phyloP scores from a whole-genome alignment of 441 rosid species.

The Syzygium syzygioides region DNA sequence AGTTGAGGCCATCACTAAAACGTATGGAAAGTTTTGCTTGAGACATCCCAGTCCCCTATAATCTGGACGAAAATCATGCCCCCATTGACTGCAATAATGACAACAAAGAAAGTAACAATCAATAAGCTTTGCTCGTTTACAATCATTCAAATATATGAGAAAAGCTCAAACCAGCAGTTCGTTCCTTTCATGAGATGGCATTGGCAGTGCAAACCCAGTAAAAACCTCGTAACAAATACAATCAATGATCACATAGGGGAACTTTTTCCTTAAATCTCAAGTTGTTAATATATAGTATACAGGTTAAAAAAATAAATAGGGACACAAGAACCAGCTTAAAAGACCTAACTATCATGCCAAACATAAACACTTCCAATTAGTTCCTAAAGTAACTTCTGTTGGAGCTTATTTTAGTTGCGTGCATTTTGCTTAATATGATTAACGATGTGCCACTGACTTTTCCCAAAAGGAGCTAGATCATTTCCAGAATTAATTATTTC shows the following conservation, averaged over 20 bases:
- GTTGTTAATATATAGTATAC: too few species aligned
- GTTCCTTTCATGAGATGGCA: background rate
- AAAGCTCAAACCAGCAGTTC: background rate
- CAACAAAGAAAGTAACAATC: background rate
- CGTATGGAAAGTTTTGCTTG: conserved; percentile 65
- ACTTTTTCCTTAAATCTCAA: too few species aligned
- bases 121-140: background rate
- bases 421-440: background rate
- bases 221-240: background rate
- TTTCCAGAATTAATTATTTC: background rate
- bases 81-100: conserved; percentile 69
- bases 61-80: conserved; percentile 94
- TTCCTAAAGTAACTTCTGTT: background rate
- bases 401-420: background rate
- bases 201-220: background rate
- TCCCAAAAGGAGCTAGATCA: background rate
- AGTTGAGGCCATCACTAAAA: conserved; percentile 77
- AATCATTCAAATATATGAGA: background rate
- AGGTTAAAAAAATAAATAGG: too few species aligned
- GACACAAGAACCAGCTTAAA: too few species aligned
- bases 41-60: conserved; percentile 79
- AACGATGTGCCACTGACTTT: too few species aligned
- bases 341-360: too few species aligned
- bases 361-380: background rate
- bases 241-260: background rate